Conservation (phyloP, 768 basidiomycete genomes). For the Lactarius sp. region DNA sequence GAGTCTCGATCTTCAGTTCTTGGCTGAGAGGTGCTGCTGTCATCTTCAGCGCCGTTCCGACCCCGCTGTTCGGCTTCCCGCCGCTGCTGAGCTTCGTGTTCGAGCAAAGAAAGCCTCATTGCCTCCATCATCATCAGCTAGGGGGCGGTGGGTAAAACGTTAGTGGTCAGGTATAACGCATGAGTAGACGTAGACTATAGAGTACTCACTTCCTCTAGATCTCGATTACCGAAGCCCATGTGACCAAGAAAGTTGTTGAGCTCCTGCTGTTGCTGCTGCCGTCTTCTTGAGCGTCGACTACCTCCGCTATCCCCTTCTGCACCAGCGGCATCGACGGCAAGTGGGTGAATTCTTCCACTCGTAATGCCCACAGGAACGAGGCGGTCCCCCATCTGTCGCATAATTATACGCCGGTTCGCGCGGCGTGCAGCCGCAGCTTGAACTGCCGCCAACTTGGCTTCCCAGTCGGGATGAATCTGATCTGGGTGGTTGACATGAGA, state of each 20-base stretch:
- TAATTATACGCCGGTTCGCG: conserved; percentile 93
- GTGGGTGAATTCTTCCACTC: conserved; percentile 72
- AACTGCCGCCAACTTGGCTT: conserved; percentile 89
- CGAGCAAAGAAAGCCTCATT: conserved; percentile 90
- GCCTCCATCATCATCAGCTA: conserved; percentile 99
- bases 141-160: background rate
- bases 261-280: conserved; percentile 49
- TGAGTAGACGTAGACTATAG: background rate
- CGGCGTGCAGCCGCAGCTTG: conserved; percentile 94
- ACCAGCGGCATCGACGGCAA: conserved; percentile 55
- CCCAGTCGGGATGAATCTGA: conserved; percentile 98
- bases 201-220: conserved; percentile 78
- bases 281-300: conserved; percentile 52
- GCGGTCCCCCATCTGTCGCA: conserved; percentile 97
- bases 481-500: conserved; percentile 44
- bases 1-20: conserved; percentile 10
- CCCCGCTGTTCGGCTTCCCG: conserved; percentile 66
- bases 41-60: conserved; percentile 41
- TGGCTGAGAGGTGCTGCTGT: conserved; percentile 10
- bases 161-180: background rate
- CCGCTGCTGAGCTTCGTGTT: conserved; percentile 91
- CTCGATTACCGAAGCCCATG: conserved; percentile 77
- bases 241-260: conserved; percentile 56
- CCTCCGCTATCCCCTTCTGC: conserved; percentile 39
- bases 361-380: conserved; percentile 97